Evolutionary conservation across 176 grass and related monocot species (phyloP).

Genomic region (Coix lacrymajobi): DNA sequence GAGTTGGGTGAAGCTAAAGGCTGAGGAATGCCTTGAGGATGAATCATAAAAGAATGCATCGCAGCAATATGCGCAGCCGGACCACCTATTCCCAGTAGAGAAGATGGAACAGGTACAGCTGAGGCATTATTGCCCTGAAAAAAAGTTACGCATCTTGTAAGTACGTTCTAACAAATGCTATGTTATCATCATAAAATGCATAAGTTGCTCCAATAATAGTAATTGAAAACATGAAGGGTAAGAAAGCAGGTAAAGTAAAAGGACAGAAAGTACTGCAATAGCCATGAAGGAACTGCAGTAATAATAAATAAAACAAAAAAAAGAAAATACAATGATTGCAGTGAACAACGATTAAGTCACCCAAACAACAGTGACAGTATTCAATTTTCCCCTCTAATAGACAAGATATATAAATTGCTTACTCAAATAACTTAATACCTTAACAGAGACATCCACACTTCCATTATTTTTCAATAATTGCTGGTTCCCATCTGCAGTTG

Average conservation of each 20-base stretch:
- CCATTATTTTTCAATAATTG: constrained; percentile 45
- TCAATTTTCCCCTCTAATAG: background rate
- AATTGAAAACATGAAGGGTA: background rate
- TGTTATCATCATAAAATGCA: background rate
- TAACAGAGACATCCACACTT: constrained; percentile 50
- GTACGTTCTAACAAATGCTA: background rate
- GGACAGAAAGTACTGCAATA: background rate
- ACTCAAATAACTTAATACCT: constrained; percentile 45
- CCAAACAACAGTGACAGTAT: background rate
- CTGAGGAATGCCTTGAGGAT: constrained; percentile 63
- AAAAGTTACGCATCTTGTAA: background rate
- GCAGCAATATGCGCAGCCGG: constrained; percentile 49
- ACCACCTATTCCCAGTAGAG: constrained; percentile 48
- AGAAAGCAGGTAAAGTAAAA: background rate
- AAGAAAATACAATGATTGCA: background rate
- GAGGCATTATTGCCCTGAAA: constrained; percentile 46
- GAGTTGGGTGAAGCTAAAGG: constrained; percentile 54
- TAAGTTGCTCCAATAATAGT: background rate
- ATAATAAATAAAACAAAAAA: background rate
- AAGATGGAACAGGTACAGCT: constrained; percentile 47
- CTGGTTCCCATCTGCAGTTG: constrained; percentile 35
- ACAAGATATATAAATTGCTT: background rate
- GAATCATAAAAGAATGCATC: constrained; percentile 71
- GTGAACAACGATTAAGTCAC: background rate
- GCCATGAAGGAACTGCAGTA: background rate